Percentiles rank a stretch among this genome's conserved stretches.
These are phyloP conservation scores for Auriscalpium microsporum DNA, from an alignment of 768 basidiomycete species.

Conservation along the genomic window DNA sequence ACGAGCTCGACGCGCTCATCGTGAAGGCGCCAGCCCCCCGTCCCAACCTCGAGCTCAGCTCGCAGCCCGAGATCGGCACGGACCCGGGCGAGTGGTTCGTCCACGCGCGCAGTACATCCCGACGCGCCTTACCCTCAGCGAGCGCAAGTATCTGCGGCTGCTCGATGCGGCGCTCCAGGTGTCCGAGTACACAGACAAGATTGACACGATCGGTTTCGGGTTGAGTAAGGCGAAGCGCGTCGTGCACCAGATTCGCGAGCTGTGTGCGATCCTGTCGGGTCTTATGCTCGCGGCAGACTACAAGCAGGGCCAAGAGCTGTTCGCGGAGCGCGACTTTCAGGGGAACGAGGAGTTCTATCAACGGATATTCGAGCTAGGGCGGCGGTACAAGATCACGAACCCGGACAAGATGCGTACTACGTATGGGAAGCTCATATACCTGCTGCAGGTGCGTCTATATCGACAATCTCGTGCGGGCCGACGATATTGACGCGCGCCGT, in stretches of 20 bases:
- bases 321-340: conserved; percentile 73
- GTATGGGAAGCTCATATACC: conserved; percentile 79
- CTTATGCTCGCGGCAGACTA: conserved; percentile 78
- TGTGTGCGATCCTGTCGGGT: conserved; percentile 84
- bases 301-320: conserved; percentile 81
- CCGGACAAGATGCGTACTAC: conserved; percentile 88
- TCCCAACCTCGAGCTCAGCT: conserved; percentile 33
- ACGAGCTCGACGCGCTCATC: conserved; percentile 25
- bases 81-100: conserved; percentile 80
- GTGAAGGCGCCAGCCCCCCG: conserved; percentile 12
- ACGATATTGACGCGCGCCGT: conserved; percentile 7
- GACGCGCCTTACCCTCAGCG: conserved; percentile 59
- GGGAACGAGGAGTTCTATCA: conserved; percentile 77
- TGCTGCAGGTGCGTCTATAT: conserved; percentile 55
- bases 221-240: conserved; percentile 81
- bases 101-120: conserved; percentile 76
- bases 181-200: conserved; percentile 86
- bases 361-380: conserved; percentile 70
- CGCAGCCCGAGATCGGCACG: conserved; percentile 51
- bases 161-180: conserved; percentile 79
- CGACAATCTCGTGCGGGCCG: not conserved
- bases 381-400: conserved; percentile 87
- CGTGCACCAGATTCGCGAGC: conserved; percentile 77
- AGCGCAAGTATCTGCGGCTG: conserved; percentile 79
- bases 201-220: conserved; percentile 72